Evolutionary conservation across 176 grass and related monocot genomes (phyloP).

Genomic region (Phoenix roebelenii): DNA sequence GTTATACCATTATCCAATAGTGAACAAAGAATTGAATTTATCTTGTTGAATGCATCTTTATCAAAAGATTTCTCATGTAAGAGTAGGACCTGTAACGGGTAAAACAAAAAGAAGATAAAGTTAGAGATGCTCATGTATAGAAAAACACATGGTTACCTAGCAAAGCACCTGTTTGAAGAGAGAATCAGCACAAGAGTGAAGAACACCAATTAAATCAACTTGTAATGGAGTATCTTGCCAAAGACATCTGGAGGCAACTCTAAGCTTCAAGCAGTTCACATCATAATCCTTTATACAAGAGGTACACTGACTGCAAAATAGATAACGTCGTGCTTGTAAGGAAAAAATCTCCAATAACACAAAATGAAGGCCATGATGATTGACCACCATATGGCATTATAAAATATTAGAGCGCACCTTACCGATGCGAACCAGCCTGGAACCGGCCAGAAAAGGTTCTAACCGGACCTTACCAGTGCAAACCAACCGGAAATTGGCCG

Average conservation of each 20-base stretch:
- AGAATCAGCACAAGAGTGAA: slow-evolving; percentile 53
- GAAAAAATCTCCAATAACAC: no score
- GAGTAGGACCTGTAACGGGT: slow-evolving; percentile 50
- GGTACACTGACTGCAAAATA: slow-evolving; percentile 39
- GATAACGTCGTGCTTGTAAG: not conserved
- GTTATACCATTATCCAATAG: slow-evolving; percentile 25
- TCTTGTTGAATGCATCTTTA: slow-evolving; percentile 30
- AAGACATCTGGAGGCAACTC: slow-evolving; percentile 56
- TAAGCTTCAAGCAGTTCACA: slow-evolving; percentile 56
- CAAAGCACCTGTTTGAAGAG: slow-evolving; percentile 77
- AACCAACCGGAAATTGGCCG: no score
- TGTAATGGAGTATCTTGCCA: slow-evolving; percentile 50
- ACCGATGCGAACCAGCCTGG: no score
- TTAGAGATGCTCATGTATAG: slow-evolving; percentile 5
- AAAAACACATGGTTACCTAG: slow-evolving; percentile 14
- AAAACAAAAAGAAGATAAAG: slow-evolving; percentile 16
- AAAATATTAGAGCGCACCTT: no score
- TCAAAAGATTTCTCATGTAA: slow-evolving; percentile 71
- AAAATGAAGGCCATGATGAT: no score
- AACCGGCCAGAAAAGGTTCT: no score
- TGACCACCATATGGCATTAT: no score
- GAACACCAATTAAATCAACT: slow-evolving; percentile 36
- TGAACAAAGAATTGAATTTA: slow-evolving; percentile 49
- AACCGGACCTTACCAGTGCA: no score
- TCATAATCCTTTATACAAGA: slow-evolving; percentile 55